Evolutionary conservation across 345 rosid genomes (phyloP), one percentile per base, ranked within the genome.

Genomic region (Lepidium africanum): DNA sequence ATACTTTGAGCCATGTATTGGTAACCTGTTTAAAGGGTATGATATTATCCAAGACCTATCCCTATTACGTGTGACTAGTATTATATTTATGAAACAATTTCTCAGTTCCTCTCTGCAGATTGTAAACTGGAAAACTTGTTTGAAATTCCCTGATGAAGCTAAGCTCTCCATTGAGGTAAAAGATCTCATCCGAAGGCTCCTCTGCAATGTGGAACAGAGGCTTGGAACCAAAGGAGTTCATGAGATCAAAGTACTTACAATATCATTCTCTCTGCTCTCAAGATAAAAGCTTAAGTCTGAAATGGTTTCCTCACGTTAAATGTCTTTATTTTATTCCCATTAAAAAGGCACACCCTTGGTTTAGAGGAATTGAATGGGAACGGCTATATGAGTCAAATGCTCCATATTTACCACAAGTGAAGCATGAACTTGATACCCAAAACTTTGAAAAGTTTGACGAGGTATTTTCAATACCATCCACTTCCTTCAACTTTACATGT

Each of bases 371-470:
- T 25, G 88, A 84, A n/a, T 86, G 91, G 88, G 88, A 74, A 40
- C 80, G 76, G 37, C 49, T 86, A 19, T 86, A 84, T 47, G 85
- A 82, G 65, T 82, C 82, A 51, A 69, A 82, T 71, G 91, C 91
- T 67, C 85, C 88, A 6, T 83, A 80, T 77, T 77, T 75, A 62
- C 91, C 91, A 47, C 76, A 86, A 77, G 88, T 86, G 71, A 82
- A 80, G 58, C 77, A 77, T 79, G 88, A 79, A 51, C 75, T 86
- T 47, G 91, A 86, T 52, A 83, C 87, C 27, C 90, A 81, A 55
- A 85, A 85, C 79, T 85, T 85, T 54, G 87, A 85, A 67, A 85
- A 83, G 71, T 86, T 86, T 82, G 91, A 86, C 6, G 91, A 86
- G 87, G 90, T 86, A 45, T 61, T 75, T 35, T 61, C 58, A 42